Base-by-base conservation (phyloP, 805 yeast species). In the Hanseniaspora guilliermondii region DNA sequence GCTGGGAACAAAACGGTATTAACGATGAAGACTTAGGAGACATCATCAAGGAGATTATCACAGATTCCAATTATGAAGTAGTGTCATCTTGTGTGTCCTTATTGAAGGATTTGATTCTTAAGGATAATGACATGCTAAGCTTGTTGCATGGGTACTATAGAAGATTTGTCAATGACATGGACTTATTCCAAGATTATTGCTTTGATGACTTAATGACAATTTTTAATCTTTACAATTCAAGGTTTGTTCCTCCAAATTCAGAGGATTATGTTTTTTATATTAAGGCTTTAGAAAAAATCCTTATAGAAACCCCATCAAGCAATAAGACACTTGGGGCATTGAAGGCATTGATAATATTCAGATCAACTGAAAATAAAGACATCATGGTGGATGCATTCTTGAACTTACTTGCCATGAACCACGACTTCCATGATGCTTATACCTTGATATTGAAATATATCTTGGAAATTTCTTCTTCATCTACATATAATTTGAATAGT, bases 131-230 rank as follows among this genome's bases (percentile, higher is more conserved):
- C 1, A 73, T 76, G 42, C 75, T 84, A 65, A 84, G 78, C 2
- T 65, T 85, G 35, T 66, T 91, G 2, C 97, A 93, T 64, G 78
- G 83, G 2, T 79, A 80, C 60, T 85, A 75, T 63, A 75, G 85
- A 32, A 73, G 80, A 21, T 75, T 76, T 49, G 79, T 87, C 56
- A 62, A 69, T 1, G 66, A 73, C 33, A 58, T 79, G 27, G 59
- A 62, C 0, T 71, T 75, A 1, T 71, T 91, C 53, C 95, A 88
- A 56, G 83, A 82, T 53, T 86, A 88, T 84, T 69, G 87, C 8
- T 88, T 85, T 61, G 65, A 75, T 0, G 62, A 71, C 11, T 65
- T 81, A 16, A 68, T 87, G 21, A 85, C 85, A 47, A 60, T 85
- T 4, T 69, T 89, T 49, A 76, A 82, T 0, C 77, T 78, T 50